These are phyloP conservation scores for Blastocystis sp. DNA, from an alignment of 352 stramenopile genomes.

Conservation along the genomic window DNA sequence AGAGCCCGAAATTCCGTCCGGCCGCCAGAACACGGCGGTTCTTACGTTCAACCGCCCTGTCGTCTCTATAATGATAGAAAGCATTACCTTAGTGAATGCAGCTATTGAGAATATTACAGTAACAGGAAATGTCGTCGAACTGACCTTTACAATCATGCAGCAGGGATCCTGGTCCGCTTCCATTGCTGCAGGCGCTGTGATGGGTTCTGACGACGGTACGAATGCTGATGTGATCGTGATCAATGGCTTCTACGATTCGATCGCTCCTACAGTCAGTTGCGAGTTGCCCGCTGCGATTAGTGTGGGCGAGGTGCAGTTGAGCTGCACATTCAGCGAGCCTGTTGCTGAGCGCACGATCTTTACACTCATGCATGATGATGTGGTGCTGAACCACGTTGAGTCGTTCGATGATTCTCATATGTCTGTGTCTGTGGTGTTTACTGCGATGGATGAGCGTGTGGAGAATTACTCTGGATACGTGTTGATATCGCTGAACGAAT, in stretches of 20 bases:
- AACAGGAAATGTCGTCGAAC: background rate
- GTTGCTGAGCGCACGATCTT: background rate
- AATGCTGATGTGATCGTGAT: background rate
- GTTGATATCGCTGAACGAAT: background rate
- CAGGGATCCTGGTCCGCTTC: constrained; percentile 18
- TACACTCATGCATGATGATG: background rate
- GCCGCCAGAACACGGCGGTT: background rate
- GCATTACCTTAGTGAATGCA: background rate
- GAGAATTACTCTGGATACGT: background rate
- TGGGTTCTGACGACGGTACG: background rate
- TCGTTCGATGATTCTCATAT: background rate
- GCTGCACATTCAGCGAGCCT: background rate
- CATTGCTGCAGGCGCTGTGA: background rate
- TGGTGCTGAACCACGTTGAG: constrained; percentile 25
- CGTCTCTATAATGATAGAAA: background rate
- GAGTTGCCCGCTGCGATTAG: background rate
- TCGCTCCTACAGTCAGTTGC: background rate
- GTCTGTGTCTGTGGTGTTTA: background rate
- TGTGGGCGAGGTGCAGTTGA: background rate
- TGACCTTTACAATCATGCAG: background rate
- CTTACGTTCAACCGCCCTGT: background rate
- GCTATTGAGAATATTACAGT: background rate
- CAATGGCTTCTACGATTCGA: background rate
- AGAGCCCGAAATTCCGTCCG: background rate
- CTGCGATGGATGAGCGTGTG: background rate